Conservation (phyloP, 2,329 filamentous ascomycete genomes). For the Dothideomycetes sp. region DNA sequence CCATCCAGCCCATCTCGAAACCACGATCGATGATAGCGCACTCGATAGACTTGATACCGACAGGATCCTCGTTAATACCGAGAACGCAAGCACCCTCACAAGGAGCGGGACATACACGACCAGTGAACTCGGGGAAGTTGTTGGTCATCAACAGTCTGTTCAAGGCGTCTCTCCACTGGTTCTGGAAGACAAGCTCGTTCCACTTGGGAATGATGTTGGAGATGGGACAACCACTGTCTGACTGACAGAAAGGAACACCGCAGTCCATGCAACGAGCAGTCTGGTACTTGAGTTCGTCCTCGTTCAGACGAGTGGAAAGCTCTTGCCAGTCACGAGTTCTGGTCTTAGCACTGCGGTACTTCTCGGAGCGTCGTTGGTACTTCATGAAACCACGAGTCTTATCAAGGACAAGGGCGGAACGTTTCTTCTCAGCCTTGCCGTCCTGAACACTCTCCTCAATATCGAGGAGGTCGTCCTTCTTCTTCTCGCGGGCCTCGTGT, state of each 20-base stretch:
- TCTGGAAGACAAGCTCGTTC: constrained; percentile 71
- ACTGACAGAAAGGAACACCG: constrained; percentile 96
- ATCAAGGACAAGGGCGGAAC: constrained; percentile 83
- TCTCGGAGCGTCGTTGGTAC: constrained; percentile 84
- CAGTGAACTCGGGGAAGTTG: constrained; percentile 97
- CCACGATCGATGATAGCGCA: constrained; percentile 96
- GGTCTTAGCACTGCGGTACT: constrained; percentile 77
- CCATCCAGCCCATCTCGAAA: constrained; percentile 98
- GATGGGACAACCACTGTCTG: constrained; percentile 89
- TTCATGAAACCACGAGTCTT: constrained; percentile 98
- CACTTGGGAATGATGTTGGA: constrained; percentile 97
- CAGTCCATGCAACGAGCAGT: constrained; percentile 98
- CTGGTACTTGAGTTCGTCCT: constrained; percentile 95
- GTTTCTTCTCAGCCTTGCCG: constrained; percentile 77
- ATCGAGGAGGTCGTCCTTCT: constrained; percentile 61
- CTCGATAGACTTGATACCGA: constrained; percentile 97
- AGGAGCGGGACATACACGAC: constrained; percentile 90
- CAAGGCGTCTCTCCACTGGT: constrained; percentile 83
- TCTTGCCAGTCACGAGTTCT: constrained; percentile 91
- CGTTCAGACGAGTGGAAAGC: constrained; percentile 74
- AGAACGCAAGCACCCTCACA: constrained; percentile 94
- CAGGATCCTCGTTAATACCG: constrained; percentile 92
- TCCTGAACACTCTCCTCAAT: constrained; percentile 89
- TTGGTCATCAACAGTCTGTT: constrained; percentile 92
- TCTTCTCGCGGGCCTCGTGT: constrained; percentile 55